Base-by-base conservation (phyloP, 164 flowering plant species). In the Piper betle region DNA sequence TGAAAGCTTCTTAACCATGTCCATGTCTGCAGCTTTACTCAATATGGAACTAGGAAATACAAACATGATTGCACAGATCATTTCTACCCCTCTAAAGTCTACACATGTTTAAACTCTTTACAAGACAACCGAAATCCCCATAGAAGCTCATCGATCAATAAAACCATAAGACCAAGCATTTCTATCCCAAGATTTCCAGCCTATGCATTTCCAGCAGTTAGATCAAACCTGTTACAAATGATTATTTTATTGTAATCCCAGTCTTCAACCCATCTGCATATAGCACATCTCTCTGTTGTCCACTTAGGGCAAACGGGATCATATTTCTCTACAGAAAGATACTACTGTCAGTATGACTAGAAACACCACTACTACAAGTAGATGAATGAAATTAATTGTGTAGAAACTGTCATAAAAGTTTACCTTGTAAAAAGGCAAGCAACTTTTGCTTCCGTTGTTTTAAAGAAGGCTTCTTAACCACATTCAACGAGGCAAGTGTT, bases 211-310 rank as follows among this genome's bases (percentile, higher is more conserved):
- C 33, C 33, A 25, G 33, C 33, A 25, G 33, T 25, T 25, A 25
- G 33, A 25, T 25, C 33, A 65, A 64, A 94, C 97, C 97, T 85
- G 74, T 73, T 90, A 80, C 98, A 93, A 66, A 93, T 90, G 53
- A 93, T 88, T 58, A 94, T 94, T 78, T 88, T 94, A 69, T 94
- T 94, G 80, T 85, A 85, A 75, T 94, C 97, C 96, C 96, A 91
- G 75, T 94, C 99, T 74, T 88, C 96, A 73, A 88, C 88, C 97
- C 99, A 88, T 79, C 96, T 79, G 66, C 99, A 94, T 20, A 91
- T 80, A 54, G 99, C 99, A 81, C 97, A 94, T 61, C 99, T 78
- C 65, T 94, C 99, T 55, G 96, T 91, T 56, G 97, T 94, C 99
- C 99, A 94, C 82, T 83, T 91, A 39, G 84, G 87, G 77, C 60